phyloP scores from a whole-genome alignment of 495 filamentous ascomycete species.

The Aspergillus heteromorphus region DNA sequence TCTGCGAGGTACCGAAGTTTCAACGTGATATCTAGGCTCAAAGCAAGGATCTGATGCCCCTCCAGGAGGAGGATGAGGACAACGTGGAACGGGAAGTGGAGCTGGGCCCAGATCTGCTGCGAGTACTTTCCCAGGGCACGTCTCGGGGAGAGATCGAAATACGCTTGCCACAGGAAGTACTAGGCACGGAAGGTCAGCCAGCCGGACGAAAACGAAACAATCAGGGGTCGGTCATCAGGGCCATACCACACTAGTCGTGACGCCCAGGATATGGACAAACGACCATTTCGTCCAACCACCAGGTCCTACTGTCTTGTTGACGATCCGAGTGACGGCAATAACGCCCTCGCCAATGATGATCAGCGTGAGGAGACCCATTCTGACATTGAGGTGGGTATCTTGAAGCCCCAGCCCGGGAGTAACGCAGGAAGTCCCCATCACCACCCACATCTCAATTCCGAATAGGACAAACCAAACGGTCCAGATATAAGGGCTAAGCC shows the following conservation, averaged over 20 bases:
- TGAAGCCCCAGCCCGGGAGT: constrained; percentile 57
- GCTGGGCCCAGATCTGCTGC: constrained; percentile 58
- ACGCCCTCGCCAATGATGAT: constrained; percentile 68
- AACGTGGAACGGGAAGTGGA: constrained; percentile 69
- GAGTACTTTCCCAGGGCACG: constrained; percentile 43
- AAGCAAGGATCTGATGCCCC: constrained; percentile 42
- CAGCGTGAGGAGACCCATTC: constrained; percentile 62
- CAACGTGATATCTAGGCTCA: constrained; percentile 36
- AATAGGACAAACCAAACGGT: constrained; percentile 57
- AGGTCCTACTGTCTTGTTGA: constrained; percentile 51
- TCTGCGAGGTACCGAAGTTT: constrained; percentile 36
- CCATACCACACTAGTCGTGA: constrained; percentile 44
- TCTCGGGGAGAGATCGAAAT: constrained; percentile 55
- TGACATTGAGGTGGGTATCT: constrained; percentile 59
- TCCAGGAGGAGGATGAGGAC: constrained; percentile 59
- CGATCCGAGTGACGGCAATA: constrained; percentile 47
- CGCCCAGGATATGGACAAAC: constrained; percentile 46
- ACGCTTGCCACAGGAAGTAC: constrained; percentile 67
- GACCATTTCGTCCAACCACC: constrained; percentile 45
- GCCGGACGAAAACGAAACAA: constrained; percentile 16
- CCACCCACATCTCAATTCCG: constrained; percentile 47
- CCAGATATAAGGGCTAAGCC: constrained; percentile 36
- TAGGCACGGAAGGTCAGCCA: constrained; percentile 26
- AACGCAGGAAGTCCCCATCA: constrained; percentile 49
- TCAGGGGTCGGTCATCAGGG: constrained; percentile 17